These are phyloP conservation scores for Petunia secreta DNA, from an alignment of 257 asterid genomes.

Conservation along the genomic window DNA sequence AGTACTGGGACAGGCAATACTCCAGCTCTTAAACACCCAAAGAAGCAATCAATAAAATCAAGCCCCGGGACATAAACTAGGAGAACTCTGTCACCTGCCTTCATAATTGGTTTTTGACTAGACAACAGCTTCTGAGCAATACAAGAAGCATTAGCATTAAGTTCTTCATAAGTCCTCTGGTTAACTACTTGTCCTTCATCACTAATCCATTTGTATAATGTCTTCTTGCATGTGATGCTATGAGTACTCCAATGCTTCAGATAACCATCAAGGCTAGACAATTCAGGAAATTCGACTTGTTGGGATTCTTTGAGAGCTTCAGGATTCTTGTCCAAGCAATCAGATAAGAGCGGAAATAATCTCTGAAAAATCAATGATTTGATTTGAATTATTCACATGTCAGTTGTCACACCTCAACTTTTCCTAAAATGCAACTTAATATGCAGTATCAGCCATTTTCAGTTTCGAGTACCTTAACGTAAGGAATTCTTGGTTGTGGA, in stretches of 20 bases:
- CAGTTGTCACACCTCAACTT: neutral
- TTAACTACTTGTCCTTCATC: conserved; percentile 60
- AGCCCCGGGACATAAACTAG: conserved; percentile 80
- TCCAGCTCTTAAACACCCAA: conserved; percentile 79
- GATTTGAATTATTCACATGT: neutral
- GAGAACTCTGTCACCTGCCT: conserved; percentile 77
- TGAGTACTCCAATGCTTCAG: conserved; percentile 76
- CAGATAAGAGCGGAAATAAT: conserved; percentile 52
- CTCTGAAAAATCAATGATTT: conserved; percentile 50
- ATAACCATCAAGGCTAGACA: conserved; percentile 67
- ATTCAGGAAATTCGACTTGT: conserved; percentile 65
- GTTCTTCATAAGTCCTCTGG: conserved; percentile 62
- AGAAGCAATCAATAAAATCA: conserved; percentile 80
- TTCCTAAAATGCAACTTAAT: neutral
- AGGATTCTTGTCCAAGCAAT: conserved; percentile 43
- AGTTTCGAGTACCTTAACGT: conserved; percentile 63
- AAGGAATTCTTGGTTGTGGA: conserved; percentile 62
- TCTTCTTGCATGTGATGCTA: conserved; percentile 44
- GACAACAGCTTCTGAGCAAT: conserved; percentile 73
- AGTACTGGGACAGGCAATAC: conserved; percentile 85
- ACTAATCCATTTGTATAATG: conserved; percentile 73
- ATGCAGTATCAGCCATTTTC: conserved; percentile 14
- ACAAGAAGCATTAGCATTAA: conserved; percentile 64
- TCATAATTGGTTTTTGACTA: conserved; percentile 58
- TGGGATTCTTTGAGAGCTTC: conserved; percentile 45